Evolutionary conservation across 495 filamentous ascomycete species (phyloP), one percentile per base, ranked within the genome.

Genomic region (Daldinia concentrica): DNA sequence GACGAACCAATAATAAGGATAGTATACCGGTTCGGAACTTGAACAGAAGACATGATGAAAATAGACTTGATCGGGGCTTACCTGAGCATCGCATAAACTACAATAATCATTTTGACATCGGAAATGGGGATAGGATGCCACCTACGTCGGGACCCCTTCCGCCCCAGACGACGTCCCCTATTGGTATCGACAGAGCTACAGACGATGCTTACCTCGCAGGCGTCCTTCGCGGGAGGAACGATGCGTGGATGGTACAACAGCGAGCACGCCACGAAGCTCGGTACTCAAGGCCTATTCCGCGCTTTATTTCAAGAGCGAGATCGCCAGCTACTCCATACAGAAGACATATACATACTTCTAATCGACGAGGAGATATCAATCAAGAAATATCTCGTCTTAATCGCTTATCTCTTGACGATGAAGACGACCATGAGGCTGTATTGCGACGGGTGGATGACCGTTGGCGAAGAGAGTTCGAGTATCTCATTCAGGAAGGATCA

Each of bases 141-240:
- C 45, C 32, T 11, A 39, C 34, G 7, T 30, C 51, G 4, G 27
- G 37, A 27, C 29, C 8, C 4, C 45, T 32, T 5, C 30, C 19
- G 2, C 39, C 27, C 15, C 30, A 26, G 7, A 56, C 37, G n/a
- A 19, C 26, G 6, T 60, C 64, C 2, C 56, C 39, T 27, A 19
- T 58, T 27, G 64, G 69, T 14, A 67, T 68, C 6, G 62, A 71
- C 17, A 66, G 58, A 3, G 32, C 66, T 14, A 62, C 56, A 27
- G 66, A 73, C 19, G 70, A 65, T 36, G 73, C 71, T 27, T 74
- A 71, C 29, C 41, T 65, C 3, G 51, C 60, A 15, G 74, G 74
- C 4, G 14, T 52, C 15, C 60, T 64, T 1, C 60, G 37, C 37
- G 73, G 39, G 39, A 58, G 66, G 37, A 36, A 41, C 9, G 51